These are phyloP conservation scores for Yamadazyma friedrichii DNA, from an alignment of 1,139 yeast species.

Conservation along the genomic window DNA sequence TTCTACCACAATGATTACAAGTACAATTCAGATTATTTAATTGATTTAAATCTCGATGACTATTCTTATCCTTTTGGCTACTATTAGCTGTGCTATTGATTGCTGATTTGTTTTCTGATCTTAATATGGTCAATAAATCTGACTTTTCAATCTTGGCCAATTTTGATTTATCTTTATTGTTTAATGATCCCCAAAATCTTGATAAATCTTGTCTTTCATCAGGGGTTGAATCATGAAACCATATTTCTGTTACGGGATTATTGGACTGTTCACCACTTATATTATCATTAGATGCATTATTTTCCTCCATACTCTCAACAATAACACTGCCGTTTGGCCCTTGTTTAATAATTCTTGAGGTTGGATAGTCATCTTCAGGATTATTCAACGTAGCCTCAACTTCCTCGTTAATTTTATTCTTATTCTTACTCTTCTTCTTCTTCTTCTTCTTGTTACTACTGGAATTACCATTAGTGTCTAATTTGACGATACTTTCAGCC, in stretches of 20 bases:
- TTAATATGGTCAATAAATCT: slow-evolving; percentile 11
- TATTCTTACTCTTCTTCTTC: slow-evolving; percentile 36
- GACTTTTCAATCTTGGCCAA: slow-evolving; percentile 69
- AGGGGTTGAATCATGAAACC: slow-evolving; percentile 54
- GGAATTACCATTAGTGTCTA: background rate
- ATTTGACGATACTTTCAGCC: background rate
- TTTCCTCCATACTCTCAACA: slow-evolving; percentile 48
- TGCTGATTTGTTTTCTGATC: slow-evolving; percentile 9
- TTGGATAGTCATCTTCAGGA: slow-evolving; percentile 66
- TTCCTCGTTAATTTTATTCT: slow-evolving; percentile 15
- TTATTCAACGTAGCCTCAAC: slow-evolving; percentile 48
- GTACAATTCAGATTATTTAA: slow-evolving; percentile 44
- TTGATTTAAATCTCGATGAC: slow-evolving; percentile 12
- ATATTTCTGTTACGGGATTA: slow-evolving; percentile 32
- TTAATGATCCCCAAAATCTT: slow-evolving; percentile 70
- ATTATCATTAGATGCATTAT: background rate
- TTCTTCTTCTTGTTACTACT: slow-evolving; percentile 22
- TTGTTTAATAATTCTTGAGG: slow-evolving; percentile 69
- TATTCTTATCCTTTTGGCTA: slow-evolving; percentile 6
- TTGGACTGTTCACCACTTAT: slow-evolving; percentile 1
- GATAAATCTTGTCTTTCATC: slow-evolving; percentile 60
- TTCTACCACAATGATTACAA: slow-evolving; percentile 80
- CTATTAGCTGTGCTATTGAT: slow-evolving; percentile 3
- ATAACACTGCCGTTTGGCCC: slow-evolving; percentile 74
- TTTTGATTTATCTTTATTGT: slow-evolving; percentile 57